A percentile compares a stretch with the other conserved stretches of the same genome.
These are phyloP conservation scores for Boletus eberwhitei DNA, from an alignment of 768 basidiomycete genomes.

Conservation along the genomic window DNA sequence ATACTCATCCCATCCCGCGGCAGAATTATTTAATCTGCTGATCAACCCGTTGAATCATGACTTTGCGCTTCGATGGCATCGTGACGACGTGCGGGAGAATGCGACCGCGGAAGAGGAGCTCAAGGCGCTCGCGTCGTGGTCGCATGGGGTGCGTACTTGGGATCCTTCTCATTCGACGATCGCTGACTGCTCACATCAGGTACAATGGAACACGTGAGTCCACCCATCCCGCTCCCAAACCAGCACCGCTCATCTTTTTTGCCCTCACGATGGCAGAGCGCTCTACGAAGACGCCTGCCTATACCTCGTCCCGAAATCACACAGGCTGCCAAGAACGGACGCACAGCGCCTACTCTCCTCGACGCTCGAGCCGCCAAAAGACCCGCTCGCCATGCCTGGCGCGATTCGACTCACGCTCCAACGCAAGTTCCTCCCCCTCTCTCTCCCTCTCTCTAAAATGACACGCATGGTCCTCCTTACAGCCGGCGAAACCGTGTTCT, in stretches of 20 bases:
- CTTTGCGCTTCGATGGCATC: constrained; percentile 77
- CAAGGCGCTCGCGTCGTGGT: constrained; percentile 53
- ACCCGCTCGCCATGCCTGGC: constrained; percentile 72
- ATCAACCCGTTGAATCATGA: constrained; percentile 63
- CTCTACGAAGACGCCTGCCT: constrained; percentile 68
- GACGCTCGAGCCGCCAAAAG: constrained; percentile 44
- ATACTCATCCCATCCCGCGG: too few species aligned
- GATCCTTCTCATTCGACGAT: too few species aligned
- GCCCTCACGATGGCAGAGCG: constrained; percentile 29
- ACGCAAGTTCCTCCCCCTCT: constrained; percentile 37
- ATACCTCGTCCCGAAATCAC: constrained; percentile 67
- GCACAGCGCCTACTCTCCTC: constrained; percentile 57
- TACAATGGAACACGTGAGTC: constrained; percentile 80
- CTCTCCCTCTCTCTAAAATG: too few species aligned
- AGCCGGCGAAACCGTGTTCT: constrained; percentile 76
- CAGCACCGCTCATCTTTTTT: too few species aligned
- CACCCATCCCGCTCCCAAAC: too few species aligned
- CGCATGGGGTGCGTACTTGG: constrained; percentile 50
- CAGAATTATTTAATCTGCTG: constrained; percentile 70
- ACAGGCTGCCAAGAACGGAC: constrained; percentile 51
- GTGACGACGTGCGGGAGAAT: constrained; percentile 65
- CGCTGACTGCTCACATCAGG: too few species aligned
- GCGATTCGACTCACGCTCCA: constrained; percentile 51
- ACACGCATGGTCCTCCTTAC: background rate
- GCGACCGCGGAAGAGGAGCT: constrained; percentile 60